phyloP scores from a whole-genome alignment of 2,329 filamentous ascomycete species.

The Calonectria multiphialidica region DNA sequence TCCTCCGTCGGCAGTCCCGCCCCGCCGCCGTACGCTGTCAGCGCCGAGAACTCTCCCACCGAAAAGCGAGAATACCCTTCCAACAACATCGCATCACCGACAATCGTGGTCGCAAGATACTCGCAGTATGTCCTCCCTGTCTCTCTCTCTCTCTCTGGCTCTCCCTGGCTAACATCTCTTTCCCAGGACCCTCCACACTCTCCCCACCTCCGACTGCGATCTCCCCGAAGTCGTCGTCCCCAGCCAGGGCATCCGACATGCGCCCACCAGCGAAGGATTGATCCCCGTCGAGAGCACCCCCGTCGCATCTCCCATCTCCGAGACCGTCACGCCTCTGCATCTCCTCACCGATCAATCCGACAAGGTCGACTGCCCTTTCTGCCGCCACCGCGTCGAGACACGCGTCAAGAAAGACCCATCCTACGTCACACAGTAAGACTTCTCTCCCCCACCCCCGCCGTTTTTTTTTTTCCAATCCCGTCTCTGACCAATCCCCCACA shows the following conservation, averaged over 20 bases:
- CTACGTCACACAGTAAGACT: constrained; percentile 35
- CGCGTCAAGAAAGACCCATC: constrained; percentile 39
- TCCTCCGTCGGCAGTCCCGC: not conserved
- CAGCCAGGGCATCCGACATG: not conserved
- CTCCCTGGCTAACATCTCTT: not conserved
- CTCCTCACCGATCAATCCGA: constrained; percentile 40
- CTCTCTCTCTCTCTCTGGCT: not conserved
- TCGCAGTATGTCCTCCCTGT: not conserved
- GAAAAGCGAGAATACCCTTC: not conserved
- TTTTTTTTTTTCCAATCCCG: not conserved
- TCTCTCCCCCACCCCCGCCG: not conserved
- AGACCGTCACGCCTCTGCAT: constrained; percentile 35
- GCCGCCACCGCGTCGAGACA: constrained; percentile 32
- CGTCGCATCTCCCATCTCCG: not conserved
- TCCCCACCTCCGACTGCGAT: constrained; percentile 28
- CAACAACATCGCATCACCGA: not conserved
- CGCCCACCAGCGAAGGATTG: constrained; percentile 26
- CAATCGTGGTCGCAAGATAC: not conserved
- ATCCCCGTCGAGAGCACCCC: constrained; percentile 28
- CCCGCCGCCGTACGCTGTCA: not conserved
- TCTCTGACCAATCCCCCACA: constrained; percentile 14
- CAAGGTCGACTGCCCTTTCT: constrained; percentile 41
- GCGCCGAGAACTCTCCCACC: not conserved
- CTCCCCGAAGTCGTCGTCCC: constrained; percentile 35
- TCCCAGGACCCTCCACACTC: constrained; percentile 5